Conservation (phyloP, 495 filamentous ascomycete genomes). For the Xylaria acuta region DNA sequence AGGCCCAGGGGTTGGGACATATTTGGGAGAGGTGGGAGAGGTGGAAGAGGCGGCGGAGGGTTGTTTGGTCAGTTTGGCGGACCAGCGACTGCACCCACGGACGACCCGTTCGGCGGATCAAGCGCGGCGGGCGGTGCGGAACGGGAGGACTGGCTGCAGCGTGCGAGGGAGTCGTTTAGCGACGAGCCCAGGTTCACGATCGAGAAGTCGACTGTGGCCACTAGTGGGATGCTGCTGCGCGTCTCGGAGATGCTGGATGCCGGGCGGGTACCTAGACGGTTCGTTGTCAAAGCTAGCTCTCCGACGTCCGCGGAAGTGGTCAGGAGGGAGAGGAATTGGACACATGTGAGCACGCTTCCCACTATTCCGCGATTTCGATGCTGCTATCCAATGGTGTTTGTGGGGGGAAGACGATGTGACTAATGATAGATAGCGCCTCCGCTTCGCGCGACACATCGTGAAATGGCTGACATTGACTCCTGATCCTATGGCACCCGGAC, state of each 20-base stretch:
- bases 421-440: conserved; percentile 1
- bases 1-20: not conserved
- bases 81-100: not conserved
- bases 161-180: not conserved
- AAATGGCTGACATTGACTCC: not conserved
- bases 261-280: not conserved
- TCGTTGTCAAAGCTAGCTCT: conserved; percentile 6
- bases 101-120: conserved; percentile 4
- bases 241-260: not conserved
- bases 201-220: not conserved
- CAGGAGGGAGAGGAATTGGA: not conserved
- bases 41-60: not conserved
- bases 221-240: not conserved
- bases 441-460: not conserved
- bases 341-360: not conserved
- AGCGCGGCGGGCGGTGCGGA: not conserved
- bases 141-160: not conserved
- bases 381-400: not conserved
- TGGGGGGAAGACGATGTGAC: not conserved
- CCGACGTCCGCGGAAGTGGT: not conserved
- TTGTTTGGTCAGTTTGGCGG: not conserved
- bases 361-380: not conserved
- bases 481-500: conserved; percentile 3
- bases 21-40: not conserved
- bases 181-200: not conserved